These are phyloP conservation scores for Durusdinium trenchii DNA, from an alignment of 73 alveolate species.

Conservation along the genomic window DNA sequence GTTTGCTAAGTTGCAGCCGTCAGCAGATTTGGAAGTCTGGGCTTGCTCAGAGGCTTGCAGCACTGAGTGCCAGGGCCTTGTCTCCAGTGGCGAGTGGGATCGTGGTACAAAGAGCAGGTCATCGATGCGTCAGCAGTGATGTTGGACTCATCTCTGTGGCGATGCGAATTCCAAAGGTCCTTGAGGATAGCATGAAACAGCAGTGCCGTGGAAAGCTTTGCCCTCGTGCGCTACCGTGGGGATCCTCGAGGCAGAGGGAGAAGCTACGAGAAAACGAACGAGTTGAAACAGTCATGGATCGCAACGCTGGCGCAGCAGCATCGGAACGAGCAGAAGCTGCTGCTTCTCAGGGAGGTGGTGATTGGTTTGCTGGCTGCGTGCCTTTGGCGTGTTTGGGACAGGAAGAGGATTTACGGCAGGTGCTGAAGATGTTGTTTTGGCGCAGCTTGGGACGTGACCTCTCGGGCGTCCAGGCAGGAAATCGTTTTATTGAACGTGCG, in stretches of 20 bases:
- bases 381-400: constrained; percentile 67
- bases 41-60: neutral
- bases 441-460: constrained; percentile 53
- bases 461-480: neutral
- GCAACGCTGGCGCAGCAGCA: constrained; percentile 56
- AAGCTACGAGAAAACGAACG: constrained; percentile 41
- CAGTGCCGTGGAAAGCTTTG: constrained; percentile 34
- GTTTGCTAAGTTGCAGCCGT: constrained; percentile 21
- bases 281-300: constrained; percentile 59
- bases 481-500: neutral
- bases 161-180: constrained; percentile 35
- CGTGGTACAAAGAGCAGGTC: neutral
- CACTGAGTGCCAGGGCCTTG: constrained; percentile 60
- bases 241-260: neutral
- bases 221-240: neutral
- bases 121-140: constrained; percentile 16
- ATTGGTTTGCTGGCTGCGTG: constrained; percentile 77
- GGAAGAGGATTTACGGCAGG: constrained; percentile 32
- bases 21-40: constrained; percentile 12
- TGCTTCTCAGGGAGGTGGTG: constrained; percentile 34
- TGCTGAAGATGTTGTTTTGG: constrained; percentile 69
- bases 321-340: constrained; percentile 37
- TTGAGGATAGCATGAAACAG: neutral
- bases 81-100: constrained; percentile 39
- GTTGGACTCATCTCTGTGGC: constrained; percentile 32